Percentiles rank a stretch among this genome's conserved stretches.
phyloP scores from a whole-genome alignment of 2,329 filamentous ascomycete genomes.

The Elsinoe australis region DNA sequence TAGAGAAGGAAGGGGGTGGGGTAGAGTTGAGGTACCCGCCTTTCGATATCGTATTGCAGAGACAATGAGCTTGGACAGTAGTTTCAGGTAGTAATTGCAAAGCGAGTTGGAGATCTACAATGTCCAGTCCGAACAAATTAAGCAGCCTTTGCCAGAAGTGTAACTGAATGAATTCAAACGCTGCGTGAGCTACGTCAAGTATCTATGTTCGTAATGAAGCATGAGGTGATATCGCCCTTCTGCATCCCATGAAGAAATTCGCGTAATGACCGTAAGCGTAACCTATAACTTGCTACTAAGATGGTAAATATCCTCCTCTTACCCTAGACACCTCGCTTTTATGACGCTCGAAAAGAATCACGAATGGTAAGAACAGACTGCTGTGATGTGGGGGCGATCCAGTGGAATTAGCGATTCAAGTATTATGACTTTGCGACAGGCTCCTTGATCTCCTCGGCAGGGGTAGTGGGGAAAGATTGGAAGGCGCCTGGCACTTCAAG shows the following conservation, averaged over 20 bases:
- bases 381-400: background rate
- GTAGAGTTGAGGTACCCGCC: slow-evolving; percentile 4
- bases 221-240: background rate
- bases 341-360: background rate
- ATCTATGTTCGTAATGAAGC: background rate
- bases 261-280: background rate
- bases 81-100: no score
- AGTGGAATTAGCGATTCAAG: background rate
- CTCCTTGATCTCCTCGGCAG: slow-evolving; percentile 15
- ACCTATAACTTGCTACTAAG: background rate
- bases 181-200: slow-evolving; percentile 14
- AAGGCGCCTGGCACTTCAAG: slow-evolving; percentile 30
- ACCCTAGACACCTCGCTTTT: slow-evolving; percentile 12
- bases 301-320: background rate
- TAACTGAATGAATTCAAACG: no score
- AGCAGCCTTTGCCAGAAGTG: no score
- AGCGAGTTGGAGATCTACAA: background rate
- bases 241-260: background rate
- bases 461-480: slow-evolving; percentile 23
- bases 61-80: no score
- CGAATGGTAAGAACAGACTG: background rate
- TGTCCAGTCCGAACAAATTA: no score
- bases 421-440: background rate
- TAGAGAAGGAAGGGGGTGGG: background rate
- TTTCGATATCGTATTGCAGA: slow-evolving; percentile 5